These are phyloP conservation scores for Hypsizygus ulmarius DNA, from an alignment of 1,284 basidiomycete genomes.

Conservation along the genomic window DNA sequence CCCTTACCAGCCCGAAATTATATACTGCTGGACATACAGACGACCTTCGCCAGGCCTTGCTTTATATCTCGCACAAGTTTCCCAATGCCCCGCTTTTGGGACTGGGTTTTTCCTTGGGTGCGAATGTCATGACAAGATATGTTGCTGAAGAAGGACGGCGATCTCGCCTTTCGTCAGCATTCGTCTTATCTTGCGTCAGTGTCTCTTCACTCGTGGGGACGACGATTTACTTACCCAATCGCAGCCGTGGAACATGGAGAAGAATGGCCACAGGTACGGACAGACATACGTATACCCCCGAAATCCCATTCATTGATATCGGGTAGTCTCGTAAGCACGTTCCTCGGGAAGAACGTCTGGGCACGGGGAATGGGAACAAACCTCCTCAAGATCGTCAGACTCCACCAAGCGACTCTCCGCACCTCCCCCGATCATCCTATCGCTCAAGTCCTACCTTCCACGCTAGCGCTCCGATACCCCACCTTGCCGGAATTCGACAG, in stretches of 20 bases:
- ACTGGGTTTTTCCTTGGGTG: constrained; percentile 90
- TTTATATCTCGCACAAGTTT: constrained; percentile 71
- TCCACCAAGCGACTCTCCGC: constrained; percentile 44
- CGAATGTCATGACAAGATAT: constrained; percentile 88
- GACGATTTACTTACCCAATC: not conserved
- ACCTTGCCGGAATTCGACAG: constrained; percentile 60
- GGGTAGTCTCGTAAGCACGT: constrained; percentile 57
- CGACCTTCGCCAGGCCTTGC: constrained; percentile 78
- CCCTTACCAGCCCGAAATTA: constrained; percentile 73
- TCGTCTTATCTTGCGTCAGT: constrained; percentile 77
- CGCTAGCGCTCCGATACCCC: constrained; percentile 46
- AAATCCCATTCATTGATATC: no score
- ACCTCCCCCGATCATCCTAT: constrained; percentile 49
- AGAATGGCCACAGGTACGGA: constrained; percentile 43
- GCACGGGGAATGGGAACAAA: constrained; percentile 80
- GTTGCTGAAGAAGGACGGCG: constrained; percentile 78
- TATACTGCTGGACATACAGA: constrained; percentile 86
- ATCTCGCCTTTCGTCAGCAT: constrained; percentile 71
- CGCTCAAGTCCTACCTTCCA: constrained; percentile 43
- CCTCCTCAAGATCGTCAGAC: constrained; percentile 61
- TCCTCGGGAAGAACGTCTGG: constrained; percentile 69
- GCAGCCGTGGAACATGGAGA: constrained; percentile 73
- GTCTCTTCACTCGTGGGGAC: no score
- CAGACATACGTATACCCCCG: no score
- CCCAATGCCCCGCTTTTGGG: constrained; percentile 83